These are phyloP conservation scores for Cocos nucifera DNA, from an alignment of 176 grass and related monocot genomes.

Conservation along the genomic window DNA sequence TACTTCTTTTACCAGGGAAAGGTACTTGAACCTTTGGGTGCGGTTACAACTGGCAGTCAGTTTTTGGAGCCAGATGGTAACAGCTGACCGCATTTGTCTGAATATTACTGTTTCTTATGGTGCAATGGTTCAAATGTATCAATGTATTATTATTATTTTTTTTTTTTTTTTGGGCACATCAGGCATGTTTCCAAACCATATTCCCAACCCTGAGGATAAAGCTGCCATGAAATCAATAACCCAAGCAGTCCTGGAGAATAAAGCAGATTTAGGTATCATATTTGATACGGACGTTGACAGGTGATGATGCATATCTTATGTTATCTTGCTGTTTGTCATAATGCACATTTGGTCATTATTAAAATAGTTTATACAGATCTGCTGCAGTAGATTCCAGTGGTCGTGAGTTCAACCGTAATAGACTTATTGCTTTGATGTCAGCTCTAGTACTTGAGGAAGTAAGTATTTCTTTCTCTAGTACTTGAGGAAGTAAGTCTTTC, in stretches of 20 bases:
- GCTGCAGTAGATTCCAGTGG: constrained; percentile 89
- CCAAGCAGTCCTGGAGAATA: constrained; percentile 79
- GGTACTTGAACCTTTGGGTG: constrained; percentile 85
- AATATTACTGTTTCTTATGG: no score
- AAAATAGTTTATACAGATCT: constrained; percentile 49
- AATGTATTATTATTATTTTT: constrained; percentile 1
- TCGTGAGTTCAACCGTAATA: constrained; percentile 69
- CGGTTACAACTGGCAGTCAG: constrained; percentile 72
- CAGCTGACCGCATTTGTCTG: constrained; percentile 11
- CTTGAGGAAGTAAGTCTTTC: constrained; percentile 67
- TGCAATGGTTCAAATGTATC: no score
- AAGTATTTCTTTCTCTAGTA: constrained; percentile 47
- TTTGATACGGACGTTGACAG: constrained; percentile 99
- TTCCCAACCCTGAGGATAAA: constrained; percentile 97
- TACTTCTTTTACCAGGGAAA: constrained; percentile 45
- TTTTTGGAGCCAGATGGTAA: constrained; percentile 98
- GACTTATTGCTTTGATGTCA: constrained; percentile 89
- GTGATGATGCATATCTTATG: constrained; percentile 17
- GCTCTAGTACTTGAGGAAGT: constrained; percentile 96
- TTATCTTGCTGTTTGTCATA: neutral
- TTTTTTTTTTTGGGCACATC: constrained; percentile 2
- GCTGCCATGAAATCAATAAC: constrained; percentile 86
- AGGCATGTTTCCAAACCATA: constrained; percentile 97
- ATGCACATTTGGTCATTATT: neutral
- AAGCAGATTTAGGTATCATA: constrained; percentile 95